phyloP scores from a whole-genome alignment of 768 basidiomycete species.

The Russula virescens region DNA sequence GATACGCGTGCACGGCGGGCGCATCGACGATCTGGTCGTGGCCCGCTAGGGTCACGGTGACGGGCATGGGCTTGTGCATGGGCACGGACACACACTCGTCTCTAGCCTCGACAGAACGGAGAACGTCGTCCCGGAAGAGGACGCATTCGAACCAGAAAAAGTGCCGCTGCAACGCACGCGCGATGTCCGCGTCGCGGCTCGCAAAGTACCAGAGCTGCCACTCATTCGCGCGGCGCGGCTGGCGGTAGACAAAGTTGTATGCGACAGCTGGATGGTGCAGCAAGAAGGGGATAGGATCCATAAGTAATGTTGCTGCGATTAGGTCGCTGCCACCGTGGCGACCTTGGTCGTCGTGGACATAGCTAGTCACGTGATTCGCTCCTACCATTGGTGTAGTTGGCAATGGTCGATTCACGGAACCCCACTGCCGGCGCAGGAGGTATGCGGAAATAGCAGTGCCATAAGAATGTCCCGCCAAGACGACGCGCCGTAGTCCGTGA shows the following conservation, averaged over 20 bases:
- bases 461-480: constrained; percentile 54
- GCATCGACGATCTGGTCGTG: constrained; percentile 42
- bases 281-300: constrained; percentile 63
- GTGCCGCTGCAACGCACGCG: constrained; percentile 50
- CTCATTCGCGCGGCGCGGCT: constrained; percentile 45
- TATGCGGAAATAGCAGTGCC: constrained; percentile 54
- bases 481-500: constrained; percentile 36
- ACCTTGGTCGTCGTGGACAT: neutral
- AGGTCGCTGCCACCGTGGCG: constrained; percentile 24
- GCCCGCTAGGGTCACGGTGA: constrained; percentile 37
- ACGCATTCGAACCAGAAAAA: constrained; percentile 65
- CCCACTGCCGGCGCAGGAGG: constrained; percentile 38
- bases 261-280: constrained; percentile 59
- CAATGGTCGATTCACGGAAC: neutral
- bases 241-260: constrained; percentile 60
- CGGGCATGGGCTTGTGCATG: neutral
- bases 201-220: constrained; percentile 69
- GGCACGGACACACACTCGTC: no score
- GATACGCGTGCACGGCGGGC: constrained; percentile 34
- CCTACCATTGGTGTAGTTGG: neutral
- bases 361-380: neutral
- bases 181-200: constrained; percentile 56
- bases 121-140: constrained; percentile 54
- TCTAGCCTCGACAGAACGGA: constrained; percentile 2
- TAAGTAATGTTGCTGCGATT: constrained; percentile 43